Evolutionary conservation across 192 early-diverging fungal genomes (phyloP), one percentile per base, ranked within the genome.

Genomic region (Neocallimastix lanati): DNA sequence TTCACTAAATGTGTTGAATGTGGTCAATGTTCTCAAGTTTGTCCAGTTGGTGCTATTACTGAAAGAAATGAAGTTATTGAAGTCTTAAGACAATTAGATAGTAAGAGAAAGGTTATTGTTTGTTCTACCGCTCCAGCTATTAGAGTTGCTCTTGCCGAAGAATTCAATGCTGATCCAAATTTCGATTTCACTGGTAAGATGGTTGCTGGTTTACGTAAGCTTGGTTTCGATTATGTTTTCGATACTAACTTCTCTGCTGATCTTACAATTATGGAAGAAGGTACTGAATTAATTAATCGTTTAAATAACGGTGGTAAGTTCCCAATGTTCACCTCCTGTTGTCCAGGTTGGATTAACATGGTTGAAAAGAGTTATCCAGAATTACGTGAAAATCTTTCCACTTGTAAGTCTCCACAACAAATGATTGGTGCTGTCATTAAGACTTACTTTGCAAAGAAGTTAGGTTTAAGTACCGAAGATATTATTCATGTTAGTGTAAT

Each of bases 31-130:
- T 76, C 33, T 29, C 38, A 38, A 38, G 29, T 40, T 29, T 79
- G 79, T 36, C 79, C 79, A 38, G 79, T 79, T 76, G 79, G 79
- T 29, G 79, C 79, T 76, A 29, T 79, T 36, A 78, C 33, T 29
- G 79, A 30, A 29, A 38, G 79, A 29, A 29, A 38, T 29, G 79
- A 79, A 29, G 13, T 13, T 29, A 29, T 76, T n/a, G 29, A 29
- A 38, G 79, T 79, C 9, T 76, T 79, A 76, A 38, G n/a, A 29
- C 38, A 79, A 5, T 36, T 79, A 29, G 79, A 79, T 29, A 12
- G 4, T 28, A 29, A 36, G 29, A 29, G 25, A 28, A 29, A 36
- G 79, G 21, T 79, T n/a, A 12, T 79, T 38, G 79, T 79, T 29
- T 76, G n/a, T 38, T 36, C 29, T 7, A 79, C 79, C 7, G 79